A percentile compares a stretch with the other conserved stretches of the same genome.
These are phyloP conservation scores for Phytopythium litorale DNA, from an alignment of 352 stramenopile genomes.

Conservation along the genomic window DNA sequence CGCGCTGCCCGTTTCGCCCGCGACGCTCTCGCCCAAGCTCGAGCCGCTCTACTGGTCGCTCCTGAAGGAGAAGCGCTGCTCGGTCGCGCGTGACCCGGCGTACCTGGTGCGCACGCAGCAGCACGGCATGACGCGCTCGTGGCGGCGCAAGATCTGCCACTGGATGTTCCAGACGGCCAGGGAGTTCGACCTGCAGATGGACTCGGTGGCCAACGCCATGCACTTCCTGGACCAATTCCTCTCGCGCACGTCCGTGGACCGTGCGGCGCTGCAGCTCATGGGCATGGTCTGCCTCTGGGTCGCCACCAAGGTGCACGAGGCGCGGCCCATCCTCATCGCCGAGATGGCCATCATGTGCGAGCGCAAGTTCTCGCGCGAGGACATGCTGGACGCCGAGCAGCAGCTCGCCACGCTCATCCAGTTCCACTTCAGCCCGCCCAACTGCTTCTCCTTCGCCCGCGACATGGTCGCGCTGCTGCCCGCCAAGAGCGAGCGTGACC, in stretches of 20 bases:
- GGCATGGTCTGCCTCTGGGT: slow-evolving; percentile 74
- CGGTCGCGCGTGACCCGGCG: slow-evolving; percentile 20
- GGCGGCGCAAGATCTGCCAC: slow-evolving; percentile 66
- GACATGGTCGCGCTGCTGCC: slow-evolving; percentile 51
- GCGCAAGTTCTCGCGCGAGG: slow-evolving; percentile 54
- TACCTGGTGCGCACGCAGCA: slow-evolving; percentile 47
- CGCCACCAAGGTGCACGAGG: slow-evolving; percentile 73
- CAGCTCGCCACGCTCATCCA: slow-evolving; percentile 48
- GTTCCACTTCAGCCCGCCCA: slow-evolving; percentile 69
- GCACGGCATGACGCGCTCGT: slow-evolving; percentile 59
- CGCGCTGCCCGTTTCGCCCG: slow-evolving; percentile 17
- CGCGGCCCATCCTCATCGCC: slow-evolving; percentile 61
- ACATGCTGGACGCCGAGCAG: slow-evolving; percentile 58
- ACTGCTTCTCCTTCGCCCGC: slow-evolving; percentile 57
- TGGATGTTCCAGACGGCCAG: slow-evolving; percentile 81
- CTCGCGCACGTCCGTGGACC: slow-evolving; percentile 62
- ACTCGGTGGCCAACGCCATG: slow-evolving; percentile 55
- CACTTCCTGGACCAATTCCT: slow-evolving; percentile 77
- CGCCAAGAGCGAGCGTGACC: slow-evolving; percentile 13
- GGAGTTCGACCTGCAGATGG: slow-evolving; percentile 65
- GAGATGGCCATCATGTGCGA: slow-evolving; percentile 76
- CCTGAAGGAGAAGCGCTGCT: slow-evolving; percentile 33
- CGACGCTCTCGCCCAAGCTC: slow-evolving; percentile 12
- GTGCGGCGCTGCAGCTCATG: slow-evolving; percentile 62
- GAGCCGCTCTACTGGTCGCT: slow-evolving; percentile 38